Percentiles rank a stretch among this genome's conserved stretches.
These are phyloP conservation scores for Tetrahymena malaccensis DNA, from an alignment of 73 alveolate genomes.

Conservation along the genomic window DNA sequence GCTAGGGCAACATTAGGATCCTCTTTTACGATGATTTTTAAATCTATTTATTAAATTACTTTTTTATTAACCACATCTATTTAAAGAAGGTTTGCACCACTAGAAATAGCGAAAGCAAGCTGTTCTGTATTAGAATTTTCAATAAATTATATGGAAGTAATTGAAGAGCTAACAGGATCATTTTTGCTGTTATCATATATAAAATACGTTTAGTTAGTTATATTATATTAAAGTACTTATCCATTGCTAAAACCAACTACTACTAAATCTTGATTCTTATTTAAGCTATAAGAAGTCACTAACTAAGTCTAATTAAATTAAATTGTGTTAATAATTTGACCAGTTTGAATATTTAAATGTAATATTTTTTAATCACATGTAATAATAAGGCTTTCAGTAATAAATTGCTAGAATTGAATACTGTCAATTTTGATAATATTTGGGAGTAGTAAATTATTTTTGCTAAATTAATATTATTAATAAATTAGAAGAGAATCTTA, in stretches of 20 bases:
- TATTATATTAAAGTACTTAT: background rate
- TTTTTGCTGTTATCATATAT: too few species aligned
- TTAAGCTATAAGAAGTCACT: background rate
- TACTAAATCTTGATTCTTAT: background rate
- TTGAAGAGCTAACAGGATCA: too few species aligned
- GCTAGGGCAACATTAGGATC: background rate
- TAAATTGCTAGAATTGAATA: too few species aligned
- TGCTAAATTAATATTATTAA: background rate
- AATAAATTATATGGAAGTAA: too few species aligned
- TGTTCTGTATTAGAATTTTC: background rate
- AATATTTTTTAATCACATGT: background rate
- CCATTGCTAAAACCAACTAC: background rate
- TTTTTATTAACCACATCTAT: background rate
- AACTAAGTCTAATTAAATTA: background rate
- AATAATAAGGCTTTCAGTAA: background rate
- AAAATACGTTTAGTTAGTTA: background rate
- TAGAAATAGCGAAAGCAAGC: background rate
- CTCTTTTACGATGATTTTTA: background rate
- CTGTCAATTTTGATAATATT: too few species aligned
- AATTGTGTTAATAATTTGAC: too few species aligned
- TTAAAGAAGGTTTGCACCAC: background rate
- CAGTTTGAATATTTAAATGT: background rate
- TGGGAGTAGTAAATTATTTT: too few species aligned
- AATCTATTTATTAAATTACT: background rate
- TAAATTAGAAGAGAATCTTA: too few species aligned